These are phyloP conservation scores for Meyerozyma guilliermondii DNA, from an alignment of 1,139 yeast species.

Conservation along the genomic window DNA sequence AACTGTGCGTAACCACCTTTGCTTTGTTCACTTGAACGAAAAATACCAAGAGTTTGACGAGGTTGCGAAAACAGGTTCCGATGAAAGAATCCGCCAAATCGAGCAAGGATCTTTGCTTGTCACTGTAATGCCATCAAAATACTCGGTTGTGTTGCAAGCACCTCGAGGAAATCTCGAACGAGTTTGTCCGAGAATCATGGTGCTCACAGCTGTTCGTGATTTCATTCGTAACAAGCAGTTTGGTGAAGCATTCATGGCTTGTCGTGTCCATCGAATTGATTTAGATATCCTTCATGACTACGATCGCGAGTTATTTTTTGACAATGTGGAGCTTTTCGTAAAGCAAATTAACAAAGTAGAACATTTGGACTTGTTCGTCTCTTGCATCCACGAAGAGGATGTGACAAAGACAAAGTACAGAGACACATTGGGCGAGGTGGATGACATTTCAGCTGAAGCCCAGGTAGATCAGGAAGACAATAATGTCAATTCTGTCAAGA, in stretches of 20 bases:
- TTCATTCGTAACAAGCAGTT: slow-evolving; percentile 57
- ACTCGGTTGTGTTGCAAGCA: slow-evolving; percentile 84
- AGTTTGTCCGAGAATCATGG: slow-evolving; percentile 88
- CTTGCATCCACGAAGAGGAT: slow-evolving; percentile 83
- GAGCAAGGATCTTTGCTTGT: slow-evolving; percentile 88
- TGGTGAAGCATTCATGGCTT: slow-evolving; percentile 67
- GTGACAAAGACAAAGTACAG: slow-evolving; percentile 78
- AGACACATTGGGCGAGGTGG: slow-evolving; percentile 50
- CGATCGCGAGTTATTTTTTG: slow-evolving; percentile 62
- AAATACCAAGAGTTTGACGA: slow-evolving; percentile 16
- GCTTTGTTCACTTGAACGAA: slow-evolving; percentile 66
- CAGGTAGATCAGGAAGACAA: slow-evolving; percentile 4
- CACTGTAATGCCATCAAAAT: slow-evolving; percentile 74
- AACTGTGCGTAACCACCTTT: slow-evolving; percentile 79
- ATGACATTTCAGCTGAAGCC: slow-evolving; percentile 4
- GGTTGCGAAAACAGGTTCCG: slow-evolving; percentile 28
- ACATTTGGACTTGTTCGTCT: slow-evolving; percentile 79
- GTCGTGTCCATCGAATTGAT: slow-evolving; percentile 90
- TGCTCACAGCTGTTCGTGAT: slow-evolving; percentile 74
- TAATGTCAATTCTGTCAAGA: slow-evolving; percentile 10
- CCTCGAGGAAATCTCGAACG: slow-evolving; percentile 96
- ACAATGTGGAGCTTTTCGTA: slow-evolving; percentile 64
- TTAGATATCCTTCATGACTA: slow-evolving; percentile 87
- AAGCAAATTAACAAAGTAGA: slow-evolving; percentile 68
- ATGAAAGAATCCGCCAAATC: slow-evolving; percentile 82